phyloP scores from a whole-genome alignment of 306 rosid genomes.

The Cyamopsis tetragonoloba region DNA sequence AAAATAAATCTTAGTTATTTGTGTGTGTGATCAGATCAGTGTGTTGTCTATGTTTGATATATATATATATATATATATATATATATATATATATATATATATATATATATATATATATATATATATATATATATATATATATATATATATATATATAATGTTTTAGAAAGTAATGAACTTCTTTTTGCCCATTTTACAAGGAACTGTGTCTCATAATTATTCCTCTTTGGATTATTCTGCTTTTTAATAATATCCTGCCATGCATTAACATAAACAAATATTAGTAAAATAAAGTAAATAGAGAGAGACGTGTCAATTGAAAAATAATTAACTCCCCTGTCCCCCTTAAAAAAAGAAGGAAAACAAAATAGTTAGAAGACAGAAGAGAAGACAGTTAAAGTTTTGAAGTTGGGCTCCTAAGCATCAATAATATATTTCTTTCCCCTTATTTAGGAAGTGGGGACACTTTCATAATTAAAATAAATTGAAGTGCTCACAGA shows the following conservation, averaged over 20 bases:
- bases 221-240: conserved; percentile 28
- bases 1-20: conserved; percentile 28
- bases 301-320: background rate
- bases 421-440: background rate
- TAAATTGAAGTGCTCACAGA: background rate
- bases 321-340: background rate
- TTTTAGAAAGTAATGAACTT: conserved; percentile 23
- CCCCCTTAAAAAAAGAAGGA: conserved; percentile 7
- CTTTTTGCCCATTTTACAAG: conserved; percentile 16
- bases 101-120: too few relatives aligned
- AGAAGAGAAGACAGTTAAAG: background rate
- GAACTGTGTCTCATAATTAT: conserved; percentile 31
- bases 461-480: background rate
- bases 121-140: too few relatives aligned
- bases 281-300: background rate
- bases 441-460: background rate
- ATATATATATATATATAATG: too few relatives aligned
- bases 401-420: conserved; percentile 5
- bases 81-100: too few relatives aligned
- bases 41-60: conserved; percentile 26
- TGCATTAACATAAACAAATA: conserved; percentile 20
- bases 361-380: too few relatives aligned
- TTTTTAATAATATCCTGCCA: background rate
- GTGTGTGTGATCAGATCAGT: conserved; percentile 26
- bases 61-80: too few relatives aligned